Conservation (phyloP, 176 grass and related monocot genomes). For the Triticum aestivum region IWGSC_CS_RefSeq_v2.1 NC_057810.1:44693627-44694126, state of each 20-base stretch:
- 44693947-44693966: background rate
- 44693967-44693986: background rate
- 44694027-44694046: background rate
- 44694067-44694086: no score
- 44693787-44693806: no score
- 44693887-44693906: background rate
- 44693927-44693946: background rate
- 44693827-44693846: background rate
- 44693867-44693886: background rate
- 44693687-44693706: background rate
- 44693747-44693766: background rate
- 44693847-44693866: conserved; percentile 8
- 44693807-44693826: background rate
- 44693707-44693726: background rate
- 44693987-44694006: background rate
- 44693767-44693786: background rate
- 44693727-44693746: background rate
- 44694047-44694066: no score
- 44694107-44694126: background rate
- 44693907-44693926: background rate
- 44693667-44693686: background rate
- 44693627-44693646: background rate
- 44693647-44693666: background rate
- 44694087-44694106: no score
- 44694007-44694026: background rate